Evolutionary conservation across 192 early-diverging fungal genomes (phyloP), one percentile per base, ranked within the genome.

Genomic region (Entomortierella lignicola): DNA sequence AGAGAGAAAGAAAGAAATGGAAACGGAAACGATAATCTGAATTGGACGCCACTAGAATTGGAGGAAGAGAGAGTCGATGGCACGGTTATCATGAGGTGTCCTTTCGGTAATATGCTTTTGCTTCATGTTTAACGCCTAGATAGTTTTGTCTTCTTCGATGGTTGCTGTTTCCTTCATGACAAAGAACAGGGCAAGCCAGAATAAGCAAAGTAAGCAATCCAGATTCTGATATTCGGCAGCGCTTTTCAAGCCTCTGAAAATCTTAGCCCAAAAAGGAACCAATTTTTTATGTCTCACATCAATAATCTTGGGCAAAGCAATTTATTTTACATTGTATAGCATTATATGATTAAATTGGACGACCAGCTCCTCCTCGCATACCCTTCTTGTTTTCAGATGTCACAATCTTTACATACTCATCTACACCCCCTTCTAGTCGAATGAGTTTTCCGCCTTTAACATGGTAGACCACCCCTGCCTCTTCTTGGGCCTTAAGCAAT

Each of bases 351-450:
- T 63, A 79, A 29, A 79, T 51, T n/a, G 75, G 75, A 12, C 75
- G 60, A 31, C 75, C 75, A n/a, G 42, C 51, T 30, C 75, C 68
- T 13, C 53, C 53, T n/a, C 75, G 67, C 75, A 79, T 79, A 11
- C 75, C 75, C 63, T 79, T 79, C 67, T 79, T 79, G 56, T 79
- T 80, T 47, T 83, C 82, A 10, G 55, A 18, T 26, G 72, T 63
- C n/a, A 83, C 80, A 13, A 48, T 68, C 43, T 73, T 65, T 23
- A 89, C 83, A 69, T 92, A 94, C 80, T 92, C 86, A 52, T 89
- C 83, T 0, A 92, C 84, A 13, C 92, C 92, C 3, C 87, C 85
- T 58, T 91, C 92, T 11, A 90, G 82, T 60, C 82, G 60, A 26
- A 55, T 65, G 43, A 90, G 55, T 57, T 77, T 86, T 71, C 82